These are phyloP conservation scores for Byssoonygena ceratinophila DNA, from an alignment of 2,329 filamentous ascomycete genomes.

Conservation along the genomic window DNA sequence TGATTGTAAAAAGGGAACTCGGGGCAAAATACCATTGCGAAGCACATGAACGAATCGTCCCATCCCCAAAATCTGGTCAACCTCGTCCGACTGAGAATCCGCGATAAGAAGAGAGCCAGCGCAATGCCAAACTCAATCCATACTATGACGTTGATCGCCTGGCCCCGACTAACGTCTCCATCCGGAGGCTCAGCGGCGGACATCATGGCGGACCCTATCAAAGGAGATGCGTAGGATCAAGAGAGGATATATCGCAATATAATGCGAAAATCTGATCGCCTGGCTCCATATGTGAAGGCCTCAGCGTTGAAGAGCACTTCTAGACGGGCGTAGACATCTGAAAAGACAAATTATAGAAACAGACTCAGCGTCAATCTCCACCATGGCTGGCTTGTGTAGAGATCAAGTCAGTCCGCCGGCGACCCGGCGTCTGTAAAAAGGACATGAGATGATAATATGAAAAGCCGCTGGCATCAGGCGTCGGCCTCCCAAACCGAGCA, in stretches of 20 bases:
- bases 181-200: background rate
- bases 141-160: constrained; percentile 10
- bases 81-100: constrained; percentile 10
- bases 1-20: background rate
- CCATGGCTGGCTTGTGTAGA: background rate
- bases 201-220: background rate
- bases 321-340: background rate
- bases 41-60: constrained; percentile 15
- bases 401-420: background rate
- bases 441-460: background rate
- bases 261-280: background rate
- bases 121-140: constrained; percentile 15
- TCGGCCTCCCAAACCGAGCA: background rate
- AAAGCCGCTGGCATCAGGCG: background rate
- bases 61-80: constrained; percentile 13
- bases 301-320: background rate
- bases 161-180: constrained; percentile 13
- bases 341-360: background rate
- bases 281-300: background rate
- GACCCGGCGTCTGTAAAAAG: background rate
- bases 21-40: constrained; percentile 13
- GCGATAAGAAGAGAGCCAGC: constrained; percentile 7
- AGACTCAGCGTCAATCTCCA: background rate
- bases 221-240: background rate
- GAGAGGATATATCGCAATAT: background rate